Evolutionary conservation across 495 filamentous ascomycete genomes (phyloP), one percentile per base, ranked within the genome.

Genomic region (Tuber umbilicatum): DNA sequence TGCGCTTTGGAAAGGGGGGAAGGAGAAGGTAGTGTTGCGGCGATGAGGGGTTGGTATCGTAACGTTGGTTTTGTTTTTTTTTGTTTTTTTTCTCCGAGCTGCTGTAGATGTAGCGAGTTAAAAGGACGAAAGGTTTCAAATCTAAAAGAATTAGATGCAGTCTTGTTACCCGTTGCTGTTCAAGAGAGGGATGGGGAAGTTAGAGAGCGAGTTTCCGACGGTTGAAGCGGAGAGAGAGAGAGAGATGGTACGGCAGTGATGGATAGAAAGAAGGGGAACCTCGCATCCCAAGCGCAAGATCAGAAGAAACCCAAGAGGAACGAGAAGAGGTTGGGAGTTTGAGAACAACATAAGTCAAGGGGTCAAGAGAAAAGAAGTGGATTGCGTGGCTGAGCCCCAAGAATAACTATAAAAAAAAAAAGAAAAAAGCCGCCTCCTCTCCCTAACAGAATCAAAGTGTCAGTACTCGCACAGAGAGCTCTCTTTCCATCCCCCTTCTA

Each of bases 121-220:
- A 64, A 64, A 17, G 55, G 31, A 17, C n/a, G 55, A 64, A 64
- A 64, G 55, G 55, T 10, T 31, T 31, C 14, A 64, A 31, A 64
- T 64, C 55, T 31, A 64, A 31, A 31, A 31, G 27, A 64, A 64
- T 12, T 31, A 17, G 55, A 64, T 64, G 55, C 2, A 64, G 27
- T 17, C 31, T 64, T 17, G 55, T 31, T 31, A 31, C 4, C 14
- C 7, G 55, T 31, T 31, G 55, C 12, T 27, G n/a, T 64, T 31
- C 55, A 64, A 64, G n/a, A 64, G 55, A 64, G n/a, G 55, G 55
- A 64, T 64, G n/a, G 55, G 55, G 27, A 31, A 64, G 12, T 64
- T 64, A 64, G n/a, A 64, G 55, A 64, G 55, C 55, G 55, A 64
- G 55, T 17, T 64, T 64, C 55, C 55, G 27, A 16, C 6, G 27